Base-by-base conservation (phyloP, 2,329 filamentous ascomycete genomes). In the Trichoderma endophyticum region DNA sequence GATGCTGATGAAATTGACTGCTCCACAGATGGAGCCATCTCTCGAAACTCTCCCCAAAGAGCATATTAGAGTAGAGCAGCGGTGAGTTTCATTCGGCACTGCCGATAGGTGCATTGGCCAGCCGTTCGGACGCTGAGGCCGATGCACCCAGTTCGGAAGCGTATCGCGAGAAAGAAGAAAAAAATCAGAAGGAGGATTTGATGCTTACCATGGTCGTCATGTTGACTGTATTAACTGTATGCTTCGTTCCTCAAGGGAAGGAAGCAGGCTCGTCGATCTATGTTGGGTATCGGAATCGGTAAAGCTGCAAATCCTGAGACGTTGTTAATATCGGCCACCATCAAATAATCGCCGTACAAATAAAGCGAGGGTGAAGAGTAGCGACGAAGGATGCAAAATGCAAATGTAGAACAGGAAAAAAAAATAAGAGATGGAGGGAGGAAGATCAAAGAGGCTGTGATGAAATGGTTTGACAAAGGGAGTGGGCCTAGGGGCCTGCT, bases 171-270 rank as follows among this genome's bases (percentile, higher is more conserved):
- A 48, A 9, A 30, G 21, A 32, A 51, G 39, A 43, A 48, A 43
- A 67, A 26, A 39, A 21, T 9, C 18, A 28, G 6, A 39, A 43
- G 32, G 26, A 56, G 24, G 11, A 21, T 56, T 15, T 24, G 54
- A 39, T 28, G 76, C 84, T 73, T 84, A 86, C 85, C 85, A 86
- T 86, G 73, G 85, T 87, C 73, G 85, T 86, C 85, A 86, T 87
- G 51, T 78, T 83, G 77, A 74, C 75, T 68, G 74, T 73, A 64
- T 54, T 73, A 71, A 57, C 39, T 62, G 62, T 48, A 43, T 74
- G 71, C 74, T 76, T 74, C 75, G 73, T 77, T 76, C 74, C 75
- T 66, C 71, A 57, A 15, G 61, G 73, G 74, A 76, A 73, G 71
- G 65, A 75, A 76, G 70, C 74, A 71, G 60, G 34, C 18, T 72